phyloP scores from a whole-genome alignment of 2,329 filamentous ascomycete genomes.

The Aspergillus sp. region DNA sequence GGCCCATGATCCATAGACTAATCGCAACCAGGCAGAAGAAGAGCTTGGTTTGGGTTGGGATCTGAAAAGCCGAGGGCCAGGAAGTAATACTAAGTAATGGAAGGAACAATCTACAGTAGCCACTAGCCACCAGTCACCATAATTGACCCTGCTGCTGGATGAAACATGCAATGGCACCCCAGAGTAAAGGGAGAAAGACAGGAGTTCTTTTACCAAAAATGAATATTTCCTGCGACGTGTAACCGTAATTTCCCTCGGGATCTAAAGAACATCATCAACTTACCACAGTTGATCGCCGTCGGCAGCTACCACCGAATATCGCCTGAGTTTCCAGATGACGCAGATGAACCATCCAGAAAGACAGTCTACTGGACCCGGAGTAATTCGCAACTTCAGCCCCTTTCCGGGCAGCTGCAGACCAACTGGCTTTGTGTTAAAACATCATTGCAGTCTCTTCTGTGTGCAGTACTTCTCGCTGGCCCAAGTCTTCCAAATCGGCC shows the following conservation, averaged over 20 bases:
- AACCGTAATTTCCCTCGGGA: neutral
- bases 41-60: too few relatives aligned
- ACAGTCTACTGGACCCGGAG: neutral
- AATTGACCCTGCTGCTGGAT: neutral
- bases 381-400: neutral
- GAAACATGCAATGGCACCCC: neutral
- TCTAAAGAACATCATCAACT: neutral
- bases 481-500: slow-evolving; percentile 8
- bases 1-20: too few relatives aligned
- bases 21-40: too few relatives aligned
- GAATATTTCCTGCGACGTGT: neutral
- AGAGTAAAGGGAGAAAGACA: neutral
- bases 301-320: neutral
- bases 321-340: neutral
- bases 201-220: too few relatives aligned
- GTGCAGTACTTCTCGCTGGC: slow-evolving; percentile 1
- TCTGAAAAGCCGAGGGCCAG: too few relatives aligned
- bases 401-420: slow-evolving; percentile 4
- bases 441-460: neutral
- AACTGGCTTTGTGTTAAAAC: neutral
- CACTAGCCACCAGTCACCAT: neutral
- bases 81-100: too few relatives aligned
- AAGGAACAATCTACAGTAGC: neutral
- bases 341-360: neutral
- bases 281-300: neutral